These are phyloP conservation scores for Moesziomyces aphidis DNA, from an alignment of 1,284 basidiomycete genomes.

Conservation along the genomic window DNA sequence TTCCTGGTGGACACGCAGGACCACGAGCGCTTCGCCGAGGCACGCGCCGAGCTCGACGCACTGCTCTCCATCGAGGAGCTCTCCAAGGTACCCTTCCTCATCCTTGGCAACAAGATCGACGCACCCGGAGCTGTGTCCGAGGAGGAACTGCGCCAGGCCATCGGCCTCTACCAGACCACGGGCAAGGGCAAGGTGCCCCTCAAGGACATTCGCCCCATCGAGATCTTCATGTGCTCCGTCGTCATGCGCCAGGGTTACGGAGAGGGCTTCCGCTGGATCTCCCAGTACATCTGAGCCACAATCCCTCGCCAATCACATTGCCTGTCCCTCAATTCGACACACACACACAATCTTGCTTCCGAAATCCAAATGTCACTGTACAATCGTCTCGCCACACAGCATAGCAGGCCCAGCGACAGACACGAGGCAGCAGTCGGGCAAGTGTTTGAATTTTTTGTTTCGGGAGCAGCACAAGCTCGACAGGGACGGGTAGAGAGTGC, in stretches of 20 bases:
- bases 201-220: constrained; percentile 96
- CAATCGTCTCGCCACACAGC: no score
- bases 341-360: no score
- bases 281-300: constrained; percentile 78
- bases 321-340: no score
- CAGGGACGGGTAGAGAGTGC: neutral
- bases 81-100: constrained; percentile 95
- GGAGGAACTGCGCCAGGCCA: constrained; percentile 93
- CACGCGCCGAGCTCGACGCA: constrained; percentile 95
- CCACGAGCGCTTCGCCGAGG: constrained; percentile 93
- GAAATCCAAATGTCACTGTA: neutral
- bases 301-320: neutral
- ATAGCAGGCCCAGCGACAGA: no score
- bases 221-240: constrained; percentile 99
- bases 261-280: constrained; percentile 99
- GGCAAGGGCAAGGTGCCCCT: constrained; percentile 98
- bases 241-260: constrained; percentile 99
- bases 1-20: constrained; percentile 98
- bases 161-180: constrained; percentile 97
- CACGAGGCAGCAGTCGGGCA: neutral
- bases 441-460: no score
- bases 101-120: constrained; percentile 99
- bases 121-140: constrained; percentile 97
- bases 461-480: no score
- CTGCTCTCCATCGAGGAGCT: constrained; percentile 85